Evolutionary conservation across 176 grass and related monocot genomes (phyloP), one percentile per base, ranked within the genome.

Genomic region (Ampelocalamus luodianensis): DNA sequence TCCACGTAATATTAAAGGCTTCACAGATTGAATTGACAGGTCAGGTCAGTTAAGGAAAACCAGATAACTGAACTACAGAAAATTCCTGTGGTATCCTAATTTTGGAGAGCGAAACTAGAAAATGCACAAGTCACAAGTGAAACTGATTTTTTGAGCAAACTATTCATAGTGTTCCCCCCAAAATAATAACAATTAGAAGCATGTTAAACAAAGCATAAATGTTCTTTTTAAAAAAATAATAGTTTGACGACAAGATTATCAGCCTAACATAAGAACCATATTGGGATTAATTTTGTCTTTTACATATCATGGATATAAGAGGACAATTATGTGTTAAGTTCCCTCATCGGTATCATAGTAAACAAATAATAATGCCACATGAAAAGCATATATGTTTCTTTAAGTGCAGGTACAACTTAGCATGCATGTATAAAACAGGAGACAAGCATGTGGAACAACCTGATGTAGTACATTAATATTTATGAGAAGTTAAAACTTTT

Each of bases 401-500:
- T 44, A 71, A 88, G 54, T 66, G 39, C 15, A 5, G 29, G 18
- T 65, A 65, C 16, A 65, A 72, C 32, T 17, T n/a, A 73, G 22
- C 43, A 79, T 20, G 72, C 14, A 6, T 58, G 49, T 61, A 60
- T 38, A 59, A 68, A 48, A 39, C 3, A 59, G 26, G 63, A 82
- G 22, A 77, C n/a, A 68, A 34, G 16, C 42, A 51, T 70, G 29
- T 77, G 10, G 50, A 76, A 61, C 79, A 70, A 82, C 34, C 22
- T 44, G 16, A 68, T 78, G 36, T 15, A 65, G 17, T 10, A 45
- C 38, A 34, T 67, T 46, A 64, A 81, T 23, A 58, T 14, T 83
- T 42, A 61, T 50, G 32, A 82, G 42, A 88, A 83, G n/a, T 32
- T 67, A 26, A 87, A 87, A 29, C 37, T 68, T 77, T 34, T 3